phyloP scores from a whole-genome alignment of 768 basidiomycete genomes.

The Podaxis sp. region DNA sequence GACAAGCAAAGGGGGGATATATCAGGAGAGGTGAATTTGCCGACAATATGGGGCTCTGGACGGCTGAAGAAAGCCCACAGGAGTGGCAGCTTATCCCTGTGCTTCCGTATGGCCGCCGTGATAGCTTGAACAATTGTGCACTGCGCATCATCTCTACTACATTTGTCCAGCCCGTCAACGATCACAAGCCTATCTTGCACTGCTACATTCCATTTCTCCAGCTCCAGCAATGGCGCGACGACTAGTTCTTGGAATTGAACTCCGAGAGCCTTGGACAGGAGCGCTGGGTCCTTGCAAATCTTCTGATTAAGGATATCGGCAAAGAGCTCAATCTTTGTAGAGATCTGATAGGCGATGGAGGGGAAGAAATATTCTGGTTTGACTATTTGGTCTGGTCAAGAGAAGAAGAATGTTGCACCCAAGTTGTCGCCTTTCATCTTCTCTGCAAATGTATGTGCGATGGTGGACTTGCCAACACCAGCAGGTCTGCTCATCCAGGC shows the following conservation, averaged over 20 bases:
- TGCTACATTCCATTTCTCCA: background rate
- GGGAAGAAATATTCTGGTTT: background rate
- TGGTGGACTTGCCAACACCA: conserved; percentile 6
- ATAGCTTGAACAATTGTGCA: background rate
- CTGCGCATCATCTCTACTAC: background rate
- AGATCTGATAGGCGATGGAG: conserved; percentile 2
- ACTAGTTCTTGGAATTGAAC: conserved; percentile 11
- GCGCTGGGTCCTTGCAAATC: background rate
- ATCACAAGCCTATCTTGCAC: background rate
- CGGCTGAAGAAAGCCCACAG: conserved; percentile 7
- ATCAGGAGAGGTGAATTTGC: background rate
- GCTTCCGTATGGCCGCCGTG: background rate
- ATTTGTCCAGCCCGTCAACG: conserved; percentile 5
- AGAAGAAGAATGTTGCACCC: conserved; percentile 11
- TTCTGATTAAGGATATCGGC: background rate
- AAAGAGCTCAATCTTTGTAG: background rate
- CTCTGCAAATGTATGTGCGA: conserved; percentile 5
- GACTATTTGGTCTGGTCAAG: background rate
- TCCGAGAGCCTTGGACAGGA: background rate
- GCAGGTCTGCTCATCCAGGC: conserved; percentile 6
- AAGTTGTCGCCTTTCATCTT: background rate
- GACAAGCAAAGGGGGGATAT: background rate
- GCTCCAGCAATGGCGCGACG: background rate
- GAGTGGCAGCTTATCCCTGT: background rate
- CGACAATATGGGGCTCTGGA: background rate